phyloP scores from a whole-genome alignment of 2,329 filamentous ascomycete genomes.

The Cercospora canescens region DNA sequence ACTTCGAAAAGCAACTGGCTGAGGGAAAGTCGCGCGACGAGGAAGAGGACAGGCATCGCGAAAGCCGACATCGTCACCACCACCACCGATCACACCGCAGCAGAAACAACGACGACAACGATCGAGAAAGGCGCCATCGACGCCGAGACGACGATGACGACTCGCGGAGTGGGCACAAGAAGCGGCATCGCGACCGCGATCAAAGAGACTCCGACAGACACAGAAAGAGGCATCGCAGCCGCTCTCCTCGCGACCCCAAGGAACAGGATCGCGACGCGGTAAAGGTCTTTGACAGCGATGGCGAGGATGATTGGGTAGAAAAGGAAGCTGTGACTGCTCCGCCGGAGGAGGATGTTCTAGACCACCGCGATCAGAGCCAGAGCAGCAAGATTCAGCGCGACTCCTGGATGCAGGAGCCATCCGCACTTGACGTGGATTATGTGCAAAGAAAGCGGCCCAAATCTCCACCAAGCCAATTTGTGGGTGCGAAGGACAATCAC shows the following conservation, averaged over 20 bases:
- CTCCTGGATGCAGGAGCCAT: constrained; percentile 92
- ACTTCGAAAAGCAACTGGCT: constrained; percentile 77
- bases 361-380: constrained; percentile 42
- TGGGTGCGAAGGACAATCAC: constrained; percentile 58
- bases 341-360: constrained; percentile 46
- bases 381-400: constrained; percentile 64
- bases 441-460: constrained; percentile 60
- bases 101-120: constrained; percentile 41
- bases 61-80: constrained; percentile 39
- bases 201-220: constrained; percentile 42
- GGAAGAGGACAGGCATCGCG: constrained; percentile 64
- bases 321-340: constrained; percentile 45
- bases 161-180: background rate
- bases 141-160: constrained; percentile 29
- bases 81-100: constrained; percentile 46
- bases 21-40: constrained; percentile 53
- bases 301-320: constrained; percentile 50
- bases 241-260: constrained; percentile 35
- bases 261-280: constrained; percentile 27
- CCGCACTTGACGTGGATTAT: constrained; percentile 81
- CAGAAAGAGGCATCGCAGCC: constrained; percentile 32
- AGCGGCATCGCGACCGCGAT: constrained; percentile 46
- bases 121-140: constrained; percentile 48
- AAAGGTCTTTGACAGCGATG: constrained; percentile 40
- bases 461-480: constrained; percentile 45